Base-by-base conservation (phyloP, 192 early-diverging fungal genomes). In the Lobosporangium transversale region DNA sequence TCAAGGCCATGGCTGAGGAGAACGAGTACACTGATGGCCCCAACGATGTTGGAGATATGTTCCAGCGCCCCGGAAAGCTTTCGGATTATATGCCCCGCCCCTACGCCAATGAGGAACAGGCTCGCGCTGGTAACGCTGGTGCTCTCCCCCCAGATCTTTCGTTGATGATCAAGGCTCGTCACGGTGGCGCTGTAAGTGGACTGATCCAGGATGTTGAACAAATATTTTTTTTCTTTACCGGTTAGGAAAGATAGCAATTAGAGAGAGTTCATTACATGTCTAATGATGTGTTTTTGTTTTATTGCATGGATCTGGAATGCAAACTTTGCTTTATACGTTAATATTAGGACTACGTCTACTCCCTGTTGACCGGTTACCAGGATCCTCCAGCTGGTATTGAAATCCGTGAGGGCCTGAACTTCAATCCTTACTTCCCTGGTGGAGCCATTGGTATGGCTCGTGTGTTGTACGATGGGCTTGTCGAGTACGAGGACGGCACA, bases 361-460 rank as follows among this genome's bases (percentile, higher is more conserved):
- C 95, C 53, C 89, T 99, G 64, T 87, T 99, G 63, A 95, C 95
- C n/a, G 96, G 97, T 36, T 99, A 97, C 85, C 84, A 89, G 66
- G 95, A 97, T 65, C 89, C 97, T 37, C 97, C 97, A 50, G 94
- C 95, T 20, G 96, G 97, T 79, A 89, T 99, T 55, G 87, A 89
- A 58, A 76, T 99, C 53, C 92, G 95, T 81, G 95, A 97, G 74
- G 97, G 96, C 56, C 87, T 99, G 20, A 94, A 97, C 89, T 99
- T 95, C 88, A 99, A 99, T 89, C 94, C 94, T 42, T 99, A 97
- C 87, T 99, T 99, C 93, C 97, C 95, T 20, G 96, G 97, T 49
- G 96, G 96, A 69, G 93, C 96, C 53, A 99, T 99, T 81, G 88
- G 89, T 56, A 99, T 99, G 96, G 97, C 95, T 33, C 91, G 93